Percentiles rank a stretch among this genome's conserved stretches.
These are phyloP conservation scores for Epichloe festucae DNA, from an alignment of 2,329 filamentous ascomycete species.

Conservation along the genomic window DNA sequence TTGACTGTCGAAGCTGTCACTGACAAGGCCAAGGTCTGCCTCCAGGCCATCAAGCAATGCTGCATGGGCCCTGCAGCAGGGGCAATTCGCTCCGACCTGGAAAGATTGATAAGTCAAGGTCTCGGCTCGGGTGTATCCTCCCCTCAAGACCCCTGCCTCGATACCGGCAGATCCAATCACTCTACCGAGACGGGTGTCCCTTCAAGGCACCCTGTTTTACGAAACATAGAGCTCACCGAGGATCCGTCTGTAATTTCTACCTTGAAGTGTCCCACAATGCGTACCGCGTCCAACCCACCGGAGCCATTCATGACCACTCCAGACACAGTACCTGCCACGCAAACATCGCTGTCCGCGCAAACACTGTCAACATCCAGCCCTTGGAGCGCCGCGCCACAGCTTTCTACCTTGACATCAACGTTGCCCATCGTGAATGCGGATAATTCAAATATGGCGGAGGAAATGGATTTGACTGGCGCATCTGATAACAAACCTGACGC, in stretches of 20 bases:
- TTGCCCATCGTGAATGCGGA: not conserved
- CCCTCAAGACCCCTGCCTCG: conserved; percentile 4
- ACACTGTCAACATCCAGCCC: not conserved
- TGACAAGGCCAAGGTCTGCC: conserved; percentile 37
- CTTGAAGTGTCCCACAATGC: not conserved
- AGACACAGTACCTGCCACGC: not conserved
- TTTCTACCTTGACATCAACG: not conserved
- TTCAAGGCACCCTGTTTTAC: conserved; percentile 8
- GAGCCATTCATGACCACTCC: conserved; percentile 1
- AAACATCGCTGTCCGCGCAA: not conserved
- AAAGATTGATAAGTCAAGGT: conserved; percentile 36
- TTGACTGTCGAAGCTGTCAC: conserved; percentile 32
- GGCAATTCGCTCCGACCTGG: conserved; percentile 34
- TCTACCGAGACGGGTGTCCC: conserved; percentile 6
- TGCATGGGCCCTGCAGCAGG: conserved; percentile 37
- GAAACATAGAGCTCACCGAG: conserved; percentile 14
- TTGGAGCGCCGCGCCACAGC: not conserved
- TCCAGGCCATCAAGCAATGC: conserved; percentile 37
- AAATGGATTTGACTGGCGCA: conserved; percentile 7
- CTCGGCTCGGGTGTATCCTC: conserved; percentile 16
- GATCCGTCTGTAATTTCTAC: conserved; percentile 14
- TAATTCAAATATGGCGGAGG: conserved; percentile 7
- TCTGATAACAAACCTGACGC: conserved; percentile 17
- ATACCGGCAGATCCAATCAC: not conserved
- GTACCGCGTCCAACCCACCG: not conserved